Evolutionary conservation across 306 rosid genomes (phyloP).

Genomic region (Quercus cerris): DNA sequence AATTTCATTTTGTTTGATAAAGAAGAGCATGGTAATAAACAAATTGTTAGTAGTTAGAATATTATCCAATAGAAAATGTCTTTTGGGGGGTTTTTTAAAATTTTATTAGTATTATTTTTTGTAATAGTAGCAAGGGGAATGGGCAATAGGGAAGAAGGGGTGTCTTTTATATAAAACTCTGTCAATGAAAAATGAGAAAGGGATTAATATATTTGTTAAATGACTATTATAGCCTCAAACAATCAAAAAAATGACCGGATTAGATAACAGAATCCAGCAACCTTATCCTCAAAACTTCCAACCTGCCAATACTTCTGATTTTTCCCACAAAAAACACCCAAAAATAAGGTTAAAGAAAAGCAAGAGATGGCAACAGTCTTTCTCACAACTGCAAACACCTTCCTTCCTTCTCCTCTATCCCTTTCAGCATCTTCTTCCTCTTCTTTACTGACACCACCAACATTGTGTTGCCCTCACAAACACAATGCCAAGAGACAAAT

Average conservation of each 20-base stretch:
- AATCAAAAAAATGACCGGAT: slow-evolving; percentile 51
- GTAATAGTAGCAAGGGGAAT: too few species aligned
- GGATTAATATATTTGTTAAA: not conserved
- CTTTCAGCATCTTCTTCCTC: slow-evolving; percentile 37
- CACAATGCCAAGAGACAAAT: slow-evolving; percentile 30
- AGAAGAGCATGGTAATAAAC: too few species aligned
- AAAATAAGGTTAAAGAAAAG: slow-evolving; percentile 6
- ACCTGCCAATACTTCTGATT: slow-evolving; percentile 33
- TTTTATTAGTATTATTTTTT: too few species aligned
- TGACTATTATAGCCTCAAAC: slow-evolving; percentile 25
- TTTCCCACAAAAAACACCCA: slow-evolving; percentile 32
- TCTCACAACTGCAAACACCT: slow-evolving; percentile 62
- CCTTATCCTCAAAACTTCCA: slow-evolving; percentile 67
- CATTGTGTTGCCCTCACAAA: slow-evolving; percentile 24
- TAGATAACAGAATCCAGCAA: slow-evolving; percentile 58
- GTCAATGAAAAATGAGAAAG: not conserved
- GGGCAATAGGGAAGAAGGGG: too few species aligned
- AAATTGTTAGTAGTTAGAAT: too few species aligned
- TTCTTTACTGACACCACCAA: slow-evolving; percentile 20
- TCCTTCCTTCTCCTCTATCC: slow-evolving; percentile 29
- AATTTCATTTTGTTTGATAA: too few species aligned
- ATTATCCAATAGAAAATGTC: too few species aligned
- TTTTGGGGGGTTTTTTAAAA: too few species aligned
- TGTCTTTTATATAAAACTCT: too few species aligned
- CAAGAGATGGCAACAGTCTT: slow-evolving; percentile 59